Evolutionary conservation across 2,329 filamentous ascomycete species (phyloP), one percentile per base, ranked within the genome.

Genomic region (Claviceps sp.): DNA sequence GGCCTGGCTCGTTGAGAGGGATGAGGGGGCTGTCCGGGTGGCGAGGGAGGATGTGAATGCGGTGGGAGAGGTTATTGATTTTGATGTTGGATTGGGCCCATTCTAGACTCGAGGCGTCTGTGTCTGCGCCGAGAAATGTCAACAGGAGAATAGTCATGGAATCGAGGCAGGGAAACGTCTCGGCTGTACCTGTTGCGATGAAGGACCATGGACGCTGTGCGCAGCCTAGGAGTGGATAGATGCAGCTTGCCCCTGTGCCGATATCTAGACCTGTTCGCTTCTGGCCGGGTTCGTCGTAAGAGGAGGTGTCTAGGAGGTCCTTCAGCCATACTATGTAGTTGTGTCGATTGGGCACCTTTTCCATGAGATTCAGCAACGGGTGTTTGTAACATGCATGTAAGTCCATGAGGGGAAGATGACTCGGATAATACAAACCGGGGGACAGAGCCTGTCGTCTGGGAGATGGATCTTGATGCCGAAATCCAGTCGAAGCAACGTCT

Each of bases 301-400:
- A 71, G 0, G 83, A 85, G 1, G 81, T 83, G 61, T 95, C 88
- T 6, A 97, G 64, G 0, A 98, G 76, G 3, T 77, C 75, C 61
- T 95, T 88, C 1, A 97, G 72, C 89, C 90, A 97, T 8, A 90
- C 71, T 20, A 97, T 80, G 65, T 98, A 98, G 62, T 91, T 93
- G 65, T 94, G 84, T 48, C 89, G 81, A 55, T 79, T 79, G 0
- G 77, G 75, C 1, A 80, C 73, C 77, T 78, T 24, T 24, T 16
- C 13, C 55, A 24, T n/a, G 7, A 49, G 24, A 50, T 24, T 22
- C 48, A n/a, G 18, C 24, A 9, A 37, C n/a, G 14, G 13, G 38
- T 26, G 20, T 42, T 18, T 9, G 4, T 42, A 42, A 9, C 30
- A 34, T 34, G 18, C 20, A 43, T 24, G 20, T 3, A 24, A 5